A percentile compares a stretch with the other conserved stretches of the same genome.
Evolutionary conservation across 352 stramenopile genomes (phyloP).

Genomic region (Pythium dissimile): DNA sequence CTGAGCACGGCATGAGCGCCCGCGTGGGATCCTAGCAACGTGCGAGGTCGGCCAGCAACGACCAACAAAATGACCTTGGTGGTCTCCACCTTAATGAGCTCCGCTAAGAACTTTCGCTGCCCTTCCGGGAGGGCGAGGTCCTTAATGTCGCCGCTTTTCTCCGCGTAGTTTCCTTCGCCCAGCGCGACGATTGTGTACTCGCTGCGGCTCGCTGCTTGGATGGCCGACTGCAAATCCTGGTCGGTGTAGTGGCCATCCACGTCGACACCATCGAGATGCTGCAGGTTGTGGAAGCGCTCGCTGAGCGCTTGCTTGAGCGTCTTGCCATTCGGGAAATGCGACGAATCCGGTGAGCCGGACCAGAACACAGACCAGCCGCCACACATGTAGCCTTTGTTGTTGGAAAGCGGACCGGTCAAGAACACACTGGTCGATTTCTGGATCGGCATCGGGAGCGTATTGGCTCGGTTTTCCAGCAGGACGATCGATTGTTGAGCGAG

Average conservation of each 20-base stretch:
- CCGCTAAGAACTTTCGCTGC: constrained; percentile 57
- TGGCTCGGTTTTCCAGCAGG: constrained; percentile 67
- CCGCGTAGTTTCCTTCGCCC: constrained; percentile 76
- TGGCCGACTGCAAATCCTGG: constrained; percentile 35
- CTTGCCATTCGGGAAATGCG: constrained; percentile 55
- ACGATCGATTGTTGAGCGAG: constrained; percentile 78
- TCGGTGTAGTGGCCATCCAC: constrained; percentile 36
- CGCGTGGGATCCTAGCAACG: constrained; percentile 44
- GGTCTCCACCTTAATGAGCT: constrained; percentile 40
- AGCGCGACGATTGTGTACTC: constrained; percentile 73
- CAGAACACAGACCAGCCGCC: constrained; percentile 73
- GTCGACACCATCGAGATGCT: constrained; percentile 46
- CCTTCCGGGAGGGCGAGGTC: constrained; percentile 50
- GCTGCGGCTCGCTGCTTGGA: constrained; percentile 43
- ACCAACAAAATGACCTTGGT: constrained; percentile 75
- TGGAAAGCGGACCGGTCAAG: constrained; percentile 50
- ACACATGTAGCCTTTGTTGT: constrained; percentile 73
- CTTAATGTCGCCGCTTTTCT: constrained; percentile 77
- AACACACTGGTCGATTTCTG: constrained; percentile 31
- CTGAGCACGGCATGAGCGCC: constrained; percentile 55
- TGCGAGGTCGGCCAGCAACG: constrained; percentile 56
- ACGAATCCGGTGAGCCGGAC: constrained; percentile 57
- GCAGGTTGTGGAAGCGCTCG: constrained; percentile 7
- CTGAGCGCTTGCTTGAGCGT: constrained; percentile 53
- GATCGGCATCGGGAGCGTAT: constrained; percentile 35